These are phyloP conservation scores for Jackrogersella minutella DNA, from an alignment of 495 filamentous ascomycete genomes.

Conservation along the genomic window DNA sequence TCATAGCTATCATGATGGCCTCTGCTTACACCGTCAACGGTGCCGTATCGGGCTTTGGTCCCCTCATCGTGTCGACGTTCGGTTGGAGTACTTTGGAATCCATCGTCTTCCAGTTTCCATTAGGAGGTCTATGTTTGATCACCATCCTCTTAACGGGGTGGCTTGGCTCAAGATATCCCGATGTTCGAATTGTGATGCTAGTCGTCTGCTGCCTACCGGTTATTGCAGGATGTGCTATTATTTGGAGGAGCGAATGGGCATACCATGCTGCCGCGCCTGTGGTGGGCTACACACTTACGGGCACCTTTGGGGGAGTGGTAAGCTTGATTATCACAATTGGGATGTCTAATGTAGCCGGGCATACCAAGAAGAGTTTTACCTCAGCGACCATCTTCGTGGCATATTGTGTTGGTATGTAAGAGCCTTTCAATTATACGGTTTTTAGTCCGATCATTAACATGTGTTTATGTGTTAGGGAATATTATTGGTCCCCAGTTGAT, in stretches of 20 bases:
- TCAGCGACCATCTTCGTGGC: constrained; percentile 76
- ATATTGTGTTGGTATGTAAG: constrained; percentile 67
- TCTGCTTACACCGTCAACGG: constrained; percentile 76
- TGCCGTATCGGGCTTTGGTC: constrained; percentile 78
- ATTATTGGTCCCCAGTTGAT: constrained; percentile 78
- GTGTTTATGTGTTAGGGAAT: constrained; percentile 38
- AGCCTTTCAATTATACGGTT: constrained; percentile 45
- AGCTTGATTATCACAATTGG: constrained; percentile 71
- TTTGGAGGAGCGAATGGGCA: constrained; percentile 75
- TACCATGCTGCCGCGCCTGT: constrained; percentile 70
- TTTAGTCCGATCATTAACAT: constrained; percentile 8
- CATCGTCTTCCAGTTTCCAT: constrained; percentile 77
- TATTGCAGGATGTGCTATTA: constrained; percentile 75
- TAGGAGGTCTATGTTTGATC: constrained; percentile 70
- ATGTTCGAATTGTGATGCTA: constrained; percentile 70
- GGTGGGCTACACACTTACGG: constrained; percentile 72
- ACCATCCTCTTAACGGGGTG: constrained; percentile 71
- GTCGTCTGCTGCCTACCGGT: constrained; percentile 72
- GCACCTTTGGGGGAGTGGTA: constrained; percentile 73
- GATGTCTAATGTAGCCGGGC: constrained; percentile 76
- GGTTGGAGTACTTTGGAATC: constrained; percentile 70
- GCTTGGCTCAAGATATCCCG: constrained; percentile 64
- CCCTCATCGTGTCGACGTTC: constrained; percentile 77
- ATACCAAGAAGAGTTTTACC: constrained; percentile 80
- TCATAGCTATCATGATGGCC: constrained; percentile 67